phyloP scores from a whole-genome alignment of 495 filamentous ascomycete species.

The Lophiotrema nucula region DNA sequence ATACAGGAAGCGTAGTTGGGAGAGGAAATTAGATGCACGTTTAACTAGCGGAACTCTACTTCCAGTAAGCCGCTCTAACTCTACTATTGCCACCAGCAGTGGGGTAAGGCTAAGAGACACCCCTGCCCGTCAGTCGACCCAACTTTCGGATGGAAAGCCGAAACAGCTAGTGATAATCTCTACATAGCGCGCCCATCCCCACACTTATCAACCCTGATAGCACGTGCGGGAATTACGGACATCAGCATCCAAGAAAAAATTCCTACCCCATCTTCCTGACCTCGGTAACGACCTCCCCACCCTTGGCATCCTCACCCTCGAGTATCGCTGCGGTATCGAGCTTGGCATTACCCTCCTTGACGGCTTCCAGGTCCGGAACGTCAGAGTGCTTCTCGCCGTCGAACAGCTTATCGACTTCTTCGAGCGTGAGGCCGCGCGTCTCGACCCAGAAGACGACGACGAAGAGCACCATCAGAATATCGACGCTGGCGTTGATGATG shows the following conservation, averaged over 20 bases:
- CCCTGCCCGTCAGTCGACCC: neutral
- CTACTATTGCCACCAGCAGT: too few species aligned
- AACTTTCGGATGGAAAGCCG: neutral
- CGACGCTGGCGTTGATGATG: conserved; percentile 14
- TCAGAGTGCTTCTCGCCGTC: conserved; percentile 7
- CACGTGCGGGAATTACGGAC: too few species aligned
- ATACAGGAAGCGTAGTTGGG: too few species aligned
- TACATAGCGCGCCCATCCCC: too few species aligned
- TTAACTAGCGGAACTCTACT: neutral
- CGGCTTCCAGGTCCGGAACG: conserved; percentile 7
- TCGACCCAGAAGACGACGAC: conserved; percentile 14
- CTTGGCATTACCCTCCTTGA: conserved; percentile 1
- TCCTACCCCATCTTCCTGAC: neutral
- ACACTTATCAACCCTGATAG: neutral
- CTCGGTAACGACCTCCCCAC: neutral
- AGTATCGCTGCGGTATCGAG: neutral
- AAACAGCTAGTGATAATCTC: neutral
- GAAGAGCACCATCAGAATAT: conserved; percentile 12
- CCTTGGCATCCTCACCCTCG: neutral
- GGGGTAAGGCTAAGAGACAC: neutral
- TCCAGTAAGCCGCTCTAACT: neutral
- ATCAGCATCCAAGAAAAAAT: neutral
- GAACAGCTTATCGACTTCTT: conserved; percentile 14
- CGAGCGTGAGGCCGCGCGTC: conserved; percentile 11
- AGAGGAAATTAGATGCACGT: too few species aligned